phyloP scores from a whole-genome alignment of 2,329 filamentous ascomycete species.

The Fusarium euwallaceae region DNA sequence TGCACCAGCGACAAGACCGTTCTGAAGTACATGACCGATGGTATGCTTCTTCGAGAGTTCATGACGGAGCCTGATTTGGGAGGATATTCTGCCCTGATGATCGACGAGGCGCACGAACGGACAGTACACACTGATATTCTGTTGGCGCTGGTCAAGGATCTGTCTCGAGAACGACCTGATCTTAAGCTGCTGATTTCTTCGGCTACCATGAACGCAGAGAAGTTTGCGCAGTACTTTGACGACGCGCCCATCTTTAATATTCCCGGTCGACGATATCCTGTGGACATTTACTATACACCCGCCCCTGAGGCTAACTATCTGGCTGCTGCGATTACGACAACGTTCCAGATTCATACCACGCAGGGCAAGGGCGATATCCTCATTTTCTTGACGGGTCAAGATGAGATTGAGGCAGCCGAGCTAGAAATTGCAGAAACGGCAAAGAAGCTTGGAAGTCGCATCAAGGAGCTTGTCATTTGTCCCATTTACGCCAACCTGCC shows the following conservation, averaged over 20 bases:
- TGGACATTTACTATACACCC: conserved; percentile 91
- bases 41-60: conserved; percentile 91
- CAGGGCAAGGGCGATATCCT: conserved; percentile 90
- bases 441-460: conserved; percentile 85
- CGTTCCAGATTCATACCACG: conserved; percentile 94
- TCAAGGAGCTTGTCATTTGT: conserved; percentile 89
- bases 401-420: conserved; percentile 93
- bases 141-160: conserved; percentile 88
- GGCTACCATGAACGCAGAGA: conserved; percentile 93
- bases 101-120: conserved; percentile 97
- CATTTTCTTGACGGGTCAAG: conserved; percentile 94
- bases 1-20: conserved; percentile 91
- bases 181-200: conserved; percentile 93
- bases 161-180: conserved; percentile 85
- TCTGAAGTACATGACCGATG: conserved; percentile 97
- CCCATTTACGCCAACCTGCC: conserved; percentile 96
- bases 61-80: conserved; percentile 88
- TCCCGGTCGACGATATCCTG: conserved; percentile 87
- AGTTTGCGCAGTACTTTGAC: conserved; percentile 93
- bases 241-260: conserved; percentile 95
- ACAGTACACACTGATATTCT: conserved; percentile 93
- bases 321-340: conserved; percentile 89
- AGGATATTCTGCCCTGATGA: conserved; percentile 90
- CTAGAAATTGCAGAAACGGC: conserved; percentile 87
- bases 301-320: conserved; percentile 96